phyloP scores from a whole-genome alignment of 345 rosid species.

The Salix koriyanagi region DNA sequence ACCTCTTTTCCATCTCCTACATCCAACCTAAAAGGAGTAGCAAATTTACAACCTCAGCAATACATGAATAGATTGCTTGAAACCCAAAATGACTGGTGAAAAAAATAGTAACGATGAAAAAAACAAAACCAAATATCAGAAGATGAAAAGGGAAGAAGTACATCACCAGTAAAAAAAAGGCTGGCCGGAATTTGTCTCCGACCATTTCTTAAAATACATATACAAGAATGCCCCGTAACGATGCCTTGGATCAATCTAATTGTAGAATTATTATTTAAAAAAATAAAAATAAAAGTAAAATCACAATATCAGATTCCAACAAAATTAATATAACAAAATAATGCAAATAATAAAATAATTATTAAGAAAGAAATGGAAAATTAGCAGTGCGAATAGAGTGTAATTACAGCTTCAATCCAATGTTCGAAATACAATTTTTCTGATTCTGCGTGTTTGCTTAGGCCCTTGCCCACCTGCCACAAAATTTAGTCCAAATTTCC shows the following conservation, averaged over 20 bases:
- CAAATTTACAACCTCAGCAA: not conserved
- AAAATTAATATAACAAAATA: not conserved
- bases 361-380: not conserved
- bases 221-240: constrained; percentile 82
- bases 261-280: not conserved
- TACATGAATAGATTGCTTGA: too few relatives aligned
- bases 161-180: constrained; percentile 93
- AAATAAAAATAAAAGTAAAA: not conserved
- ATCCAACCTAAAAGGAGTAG: constrained; percentile 59
- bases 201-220: constrained; percentile 75
- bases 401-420: constrained; percentile 69
- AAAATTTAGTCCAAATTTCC: not conserved
- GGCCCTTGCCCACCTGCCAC: constrained; percentile 60
- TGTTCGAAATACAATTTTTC: constrained; percentile 86
- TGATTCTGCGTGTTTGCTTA: constrained; percentile 60
- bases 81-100: too few relatives aligned
- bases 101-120: too few relatives aligned
- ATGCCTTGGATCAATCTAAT: constrained; percentile 90
- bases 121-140: too few relatives aligned
- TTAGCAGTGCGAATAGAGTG: not conserved
- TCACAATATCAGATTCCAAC: not conserved
- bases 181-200: constrained; percentile 62
- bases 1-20: constrained; percentile 78
- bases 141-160: not conserved
- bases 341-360: not conserved